Percentiles rank a stretch among this genome's conserved stretches.
phyloP scores from a whole-genome alignment of 805 yeast species.

The Sporopachydermia quercuum region DNA sequence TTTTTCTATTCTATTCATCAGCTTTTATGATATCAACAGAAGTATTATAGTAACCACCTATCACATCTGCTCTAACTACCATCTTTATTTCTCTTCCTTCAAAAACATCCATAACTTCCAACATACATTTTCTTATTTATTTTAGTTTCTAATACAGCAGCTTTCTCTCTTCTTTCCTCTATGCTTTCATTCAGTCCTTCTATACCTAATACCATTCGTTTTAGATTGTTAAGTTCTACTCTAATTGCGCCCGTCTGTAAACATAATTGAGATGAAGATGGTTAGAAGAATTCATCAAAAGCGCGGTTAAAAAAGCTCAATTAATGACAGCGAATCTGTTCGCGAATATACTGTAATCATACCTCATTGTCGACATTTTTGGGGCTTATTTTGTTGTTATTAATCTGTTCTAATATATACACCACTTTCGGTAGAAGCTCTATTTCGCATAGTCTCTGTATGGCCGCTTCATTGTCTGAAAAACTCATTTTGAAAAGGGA shows the following conservation, averaged over 20 bases:
- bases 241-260: slow-evolving; percentile 15
- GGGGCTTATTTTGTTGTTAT: slow-evolving; percentile 11
- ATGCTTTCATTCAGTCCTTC: slow-evolving; percentile 14
- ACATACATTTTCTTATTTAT: slow-evolving; percentile 9
- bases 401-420: slow-evolving; percentile 11
- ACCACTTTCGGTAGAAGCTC: slow-evolving; percentile 15
- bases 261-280: neutral
- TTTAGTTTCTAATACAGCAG: slow-evolving; percentile 15
- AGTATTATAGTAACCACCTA: no score
- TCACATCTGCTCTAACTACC: no score
- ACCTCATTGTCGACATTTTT: slow-evolving; percentile 15
- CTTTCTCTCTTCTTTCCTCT: slow-evolving; percentile 11
- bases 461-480: neutral
- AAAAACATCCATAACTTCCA: no score
- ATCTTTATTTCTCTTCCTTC: no score
- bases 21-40: no score
- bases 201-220: slow-evolving; percentile 8
- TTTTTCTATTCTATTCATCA: no score
- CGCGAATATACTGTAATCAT: no score
- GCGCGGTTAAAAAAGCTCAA: no score
- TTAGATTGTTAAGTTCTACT: slow-evolving; percentile 11
- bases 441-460: slow-evolving; percentile 5
- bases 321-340: no score
- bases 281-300: no score
- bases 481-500: no score